Conservation (phyloP, 2,329 filamentous ascomycete species). For the Periglandula ipomoeae region DNA sequence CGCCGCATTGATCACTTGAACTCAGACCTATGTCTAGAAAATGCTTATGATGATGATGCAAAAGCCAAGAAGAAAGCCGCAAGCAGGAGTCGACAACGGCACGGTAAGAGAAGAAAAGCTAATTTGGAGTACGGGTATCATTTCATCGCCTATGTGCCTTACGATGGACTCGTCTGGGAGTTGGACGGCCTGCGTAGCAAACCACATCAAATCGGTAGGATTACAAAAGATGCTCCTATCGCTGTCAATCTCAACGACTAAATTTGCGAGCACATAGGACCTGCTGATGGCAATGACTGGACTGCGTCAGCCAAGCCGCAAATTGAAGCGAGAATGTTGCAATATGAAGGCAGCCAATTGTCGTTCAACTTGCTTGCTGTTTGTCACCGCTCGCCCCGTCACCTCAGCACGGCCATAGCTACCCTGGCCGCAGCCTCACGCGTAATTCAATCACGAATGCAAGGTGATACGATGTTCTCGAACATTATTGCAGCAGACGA, state of each 20-base stretch:
- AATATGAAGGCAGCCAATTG: slow-evolving; percentile 54
- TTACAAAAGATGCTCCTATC: background rate
- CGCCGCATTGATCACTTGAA: slow-evolving; percentile 68
- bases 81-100: slow-evolving; percentile 21
- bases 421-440: slow-evolving; percentile 30
- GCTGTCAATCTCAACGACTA: background rate
- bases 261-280: slow-evolving; percentile 1
- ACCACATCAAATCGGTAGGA: slow-evolving; percentile 38
- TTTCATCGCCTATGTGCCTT: slow-evolving; percentile 81
- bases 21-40: slow-evolving; percentile 56
- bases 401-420: slow-evolving; percentile 38
- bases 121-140: slow-evolving; percentile 63
- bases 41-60: slow-evolving; percentile 36
- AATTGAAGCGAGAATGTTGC: slow-evolving; percentile 58
- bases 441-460: slow-evolving; percentile 25
- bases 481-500: slow-evolving; percentile 15
- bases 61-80: slow-evolving; percentile 24
- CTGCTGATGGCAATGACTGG: slow-evolving; percentile 45
- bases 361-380: slow-evolving; percentile 74
- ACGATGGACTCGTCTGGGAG: slow-evolving; percentile 70
- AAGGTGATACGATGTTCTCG: slow-evolving; percentile 12
- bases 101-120: slow-evolving; percentile 29
- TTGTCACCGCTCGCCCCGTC: slow-evolving; percentile 53
- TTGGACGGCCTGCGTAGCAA: slow-evolving; percentile 74
- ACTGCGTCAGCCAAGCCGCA: slow-evolving; percentile 52